These are phyloP conservation scores for Solanum sparsipilum DNA, from an alignment of 257 asterid genomes.

Conservation along the genomic window DNA sequence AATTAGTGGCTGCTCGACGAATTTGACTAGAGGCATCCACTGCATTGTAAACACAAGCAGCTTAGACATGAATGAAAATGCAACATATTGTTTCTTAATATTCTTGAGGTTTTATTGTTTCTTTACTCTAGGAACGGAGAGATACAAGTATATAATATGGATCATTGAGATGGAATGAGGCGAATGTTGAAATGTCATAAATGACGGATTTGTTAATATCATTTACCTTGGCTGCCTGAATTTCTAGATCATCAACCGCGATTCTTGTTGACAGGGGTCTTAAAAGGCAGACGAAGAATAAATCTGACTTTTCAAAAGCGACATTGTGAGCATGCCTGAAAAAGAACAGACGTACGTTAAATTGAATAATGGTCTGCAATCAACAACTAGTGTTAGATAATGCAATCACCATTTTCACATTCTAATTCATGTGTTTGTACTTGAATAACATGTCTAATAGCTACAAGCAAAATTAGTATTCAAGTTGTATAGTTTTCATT, in stretches of 20 bases:
- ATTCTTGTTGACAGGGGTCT: conserved; percentile 49
- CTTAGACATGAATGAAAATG: not conserved
- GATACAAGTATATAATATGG: not conserved
- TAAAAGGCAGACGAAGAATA: conserved; percentile 77
- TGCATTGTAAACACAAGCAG: conserved; percentile 8
- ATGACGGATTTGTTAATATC: not conserved
- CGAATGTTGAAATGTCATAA: not conserved
- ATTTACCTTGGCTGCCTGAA: conserved; percentile 74
- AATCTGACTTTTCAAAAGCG: conserved; percentile 71
- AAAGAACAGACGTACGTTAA: not conserved
- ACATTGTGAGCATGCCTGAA: conserved; percentile 74
- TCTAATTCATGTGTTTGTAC: not conserved
- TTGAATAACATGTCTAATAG: not conserved
- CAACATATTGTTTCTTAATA: not conserved
- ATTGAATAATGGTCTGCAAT: not conserved
- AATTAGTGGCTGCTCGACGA: conserved; percentile 53
- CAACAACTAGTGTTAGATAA: not conserved
- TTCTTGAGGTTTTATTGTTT: not conserved
- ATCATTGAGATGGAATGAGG: not conserved
- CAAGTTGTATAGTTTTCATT: not conserved
- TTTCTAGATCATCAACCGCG: conserved; percentile 59
- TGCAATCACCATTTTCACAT: not conserved
- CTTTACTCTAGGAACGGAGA: conserved; percentile 5
- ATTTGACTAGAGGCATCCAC: conserved; percentile 85
- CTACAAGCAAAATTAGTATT: not conserved